A percentile compares a stretch with the other conserved stretches of the same genome.
These are phyloP conservation scores for Mollisiaceae sp. DNA, from an alignment of 2,329 filamentous ascomycete species.

Conservation along the genomic window DNA sequence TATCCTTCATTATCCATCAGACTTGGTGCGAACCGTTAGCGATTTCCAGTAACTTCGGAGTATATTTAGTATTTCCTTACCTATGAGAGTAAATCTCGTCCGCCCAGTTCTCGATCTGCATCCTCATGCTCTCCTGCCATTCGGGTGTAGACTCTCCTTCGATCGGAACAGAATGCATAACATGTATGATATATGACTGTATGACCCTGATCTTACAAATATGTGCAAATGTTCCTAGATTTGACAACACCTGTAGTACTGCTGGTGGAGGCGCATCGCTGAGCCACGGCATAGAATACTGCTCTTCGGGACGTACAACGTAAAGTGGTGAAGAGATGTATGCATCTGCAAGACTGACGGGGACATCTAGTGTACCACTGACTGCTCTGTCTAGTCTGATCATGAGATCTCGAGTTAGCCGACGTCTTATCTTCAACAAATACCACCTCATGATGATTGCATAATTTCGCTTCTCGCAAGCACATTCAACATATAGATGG, in stretches of 20 bases:
- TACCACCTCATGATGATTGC: too few relatives aligned
- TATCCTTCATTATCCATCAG: conserved; percentile 22
- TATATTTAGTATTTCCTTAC: not conserved
- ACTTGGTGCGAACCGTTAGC: conserved; percentile 5
- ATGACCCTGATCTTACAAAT: conserved; percentile 23
- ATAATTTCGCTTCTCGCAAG: too few relatives aligned
- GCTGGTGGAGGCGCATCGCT: conserved; percentile 14
- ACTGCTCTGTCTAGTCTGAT: conserved; percentile 26
- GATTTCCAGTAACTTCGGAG: not conserved
- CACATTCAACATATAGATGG: too few relatives aligned
- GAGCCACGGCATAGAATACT: conserved; percentile 18
- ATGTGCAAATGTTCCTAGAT: conserved; percentile 22
- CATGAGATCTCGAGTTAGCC: too few relatives aligned
- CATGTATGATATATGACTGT: conserved; percentile 27
- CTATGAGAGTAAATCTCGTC: conserved; percentile 19
- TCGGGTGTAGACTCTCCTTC: conserved; percentile 17
- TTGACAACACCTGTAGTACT: conserved; percentile 1
- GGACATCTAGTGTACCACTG: conserved; percentile 23
- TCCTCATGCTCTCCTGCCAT: conserved; percentile 26
- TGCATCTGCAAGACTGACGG: conserved; percentile 23
- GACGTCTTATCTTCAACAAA: too few relatives aligned
- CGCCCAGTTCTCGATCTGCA: conserved; percentile 26
- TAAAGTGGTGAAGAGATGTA: conserved; percentile 27
- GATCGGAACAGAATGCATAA: conserved; percentile 20
- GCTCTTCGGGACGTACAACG: conserved; percentile 13